Evolutionary conservation across 345 rosid species (phyloP).

Genomic region (Hirschfeldia incana): DNA sequence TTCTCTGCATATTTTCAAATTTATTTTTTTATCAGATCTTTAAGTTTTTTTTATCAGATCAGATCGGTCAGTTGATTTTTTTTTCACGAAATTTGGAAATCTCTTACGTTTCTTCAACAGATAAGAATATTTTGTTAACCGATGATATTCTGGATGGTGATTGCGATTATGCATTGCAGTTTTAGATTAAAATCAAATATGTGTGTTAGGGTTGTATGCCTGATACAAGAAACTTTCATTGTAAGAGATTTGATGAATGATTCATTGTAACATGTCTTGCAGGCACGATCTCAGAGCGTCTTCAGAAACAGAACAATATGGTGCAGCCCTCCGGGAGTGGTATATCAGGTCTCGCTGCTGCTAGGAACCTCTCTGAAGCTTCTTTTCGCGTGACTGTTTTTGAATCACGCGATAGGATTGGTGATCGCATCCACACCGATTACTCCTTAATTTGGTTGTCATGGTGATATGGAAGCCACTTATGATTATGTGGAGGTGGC

Average conservation of each 20-base stretch:
- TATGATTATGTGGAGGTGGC: background rate
- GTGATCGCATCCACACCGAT: slow-evolving; percentile 91
- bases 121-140: slow-evolving; percentile 35
- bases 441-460: slow-evolving; percentile 73
- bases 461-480: slow-evolving; percentile 90
- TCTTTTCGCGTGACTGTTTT: slow-evolving; percentile 68
- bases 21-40: slow-evolving; percentile 49
- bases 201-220: no score
- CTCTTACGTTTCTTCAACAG: slow-evolving; percentile 39
- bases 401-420: slow-evolving; percentile 84
- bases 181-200: no score
- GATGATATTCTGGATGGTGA: slow-evolving; percentile 35
- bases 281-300: slow-evolving; percentile 46
- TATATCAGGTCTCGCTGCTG: slow-evolving; percentile 86
- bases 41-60: background rate
- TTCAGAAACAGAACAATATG: slow-evolving; percentile 49
- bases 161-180: background rate
- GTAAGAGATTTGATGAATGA: no score
- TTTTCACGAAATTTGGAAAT: slow-evolving; percentile 21
- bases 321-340: slow-evolving; percentile 71
- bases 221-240: no score
- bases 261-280: background rate
- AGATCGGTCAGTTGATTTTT: slow-evolving; percentile 35
- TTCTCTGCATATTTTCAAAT: slow-evolving; percentile 63
- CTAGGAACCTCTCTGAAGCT: slow-evolving; percentile 64